Base-by-base conservation (phyloP, 2,329 filamentous ascomycete genomes). In the Coniochaeta sp. region DNA sequence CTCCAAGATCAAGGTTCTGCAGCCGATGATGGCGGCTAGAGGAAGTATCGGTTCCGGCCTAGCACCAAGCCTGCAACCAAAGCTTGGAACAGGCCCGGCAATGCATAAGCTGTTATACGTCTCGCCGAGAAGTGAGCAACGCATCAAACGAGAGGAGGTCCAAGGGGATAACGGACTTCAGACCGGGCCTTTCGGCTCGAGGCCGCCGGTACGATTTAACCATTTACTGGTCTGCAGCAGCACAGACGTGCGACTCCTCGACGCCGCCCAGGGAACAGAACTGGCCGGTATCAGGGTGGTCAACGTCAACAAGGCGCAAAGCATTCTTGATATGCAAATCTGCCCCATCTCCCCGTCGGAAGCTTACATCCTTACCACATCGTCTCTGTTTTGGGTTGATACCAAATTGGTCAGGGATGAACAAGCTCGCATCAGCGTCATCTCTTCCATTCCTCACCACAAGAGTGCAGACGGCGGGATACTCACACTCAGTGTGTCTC, bases 331-430 rank as follows among this genome's bases (percentile, higher is more conserved):
- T 59, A 60, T 83, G 1, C 72, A 73, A 55, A 58, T 65, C 8
- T 78, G 78, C 52, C 73, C 74, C 1, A 60, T 64, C 2, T 67
- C 75, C 50, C 66, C 70, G 5, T 68, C 71, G 24, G 74, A 79
- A n/a, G 59, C 82, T 1, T 79, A 83, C 52, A 67, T 87, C 9
- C 66, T 88, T 42, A 88, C 83, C 1, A 75, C 73, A 12, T 70
- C 69, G 0, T 69, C 68, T 26, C 51, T 86, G 0, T 67, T 76
- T 30, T 72, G 78, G 67, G 13, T 63, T 58, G 48, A 53, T 52
- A 47, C 51, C 3, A 54, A 32, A 14, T 40, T 57, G n/a, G 32
- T 45, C 32, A 55, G 9, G 51, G 50, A 53, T 18, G 20, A 51
- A 14, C 32, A 48, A 3, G 3, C 20, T 33, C 28, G 18, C 16